phyloP scores from a whole-genome alignment of 805 yeast species.

The Candida tibetensis region DNA sequence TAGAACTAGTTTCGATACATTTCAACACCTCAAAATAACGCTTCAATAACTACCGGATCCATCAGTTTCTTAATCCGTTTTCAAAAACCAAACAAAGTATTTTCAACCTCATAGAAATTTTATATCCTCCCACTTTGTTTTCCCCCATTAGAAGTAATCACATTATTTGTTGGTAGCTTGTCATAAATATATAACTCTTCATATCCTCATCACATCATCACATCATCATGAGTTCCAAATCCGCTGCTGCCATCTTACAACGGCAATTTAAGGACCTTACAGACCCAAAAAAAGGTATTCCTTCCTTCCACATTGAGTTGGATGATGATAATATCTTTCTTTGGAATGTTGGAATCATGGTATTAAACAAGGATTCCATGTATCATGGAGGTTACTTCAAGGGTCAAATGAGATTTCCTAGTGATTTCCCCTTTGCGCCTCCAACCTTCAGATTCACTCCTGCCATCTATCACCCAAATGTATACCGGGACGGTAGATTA shows the following conservation, averaged over 20 bases:
- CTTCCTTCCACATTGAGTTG: slow-evolving; percentile 61
- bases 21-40: not conserved
- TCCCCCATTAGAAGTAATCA: too few species aligned
- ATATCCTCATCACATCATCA: too few species aligned
- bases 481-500: slow-evolving; percentile 86
- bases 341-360: slow-evolving; percentile 91
- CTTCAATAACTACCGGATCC: too few species aligned
- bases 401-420: slow-evolving; percentile 92
- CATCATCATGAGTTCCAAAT: slow-evolving; percentile 43
- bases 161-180: too few species aligned
- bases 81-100: too few species aligned
- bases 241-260: slow-evolving; percentile 81
- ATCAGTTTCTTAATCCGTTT: too few species aligned
- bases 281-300: slow-evolving; percentile 76
- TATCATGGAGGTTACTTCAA: slow-evolving; percentile 94
- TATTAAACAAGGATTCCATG: slow-evolving; percentile 80
- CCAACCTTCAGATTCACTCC: slow-evolving; percentile 92
- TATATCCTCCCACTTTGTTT: too few species aligned
- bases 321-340: slow-evolving; percentile 56
- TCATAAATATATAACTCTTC: too few species aligned
- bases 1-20: not conserved
- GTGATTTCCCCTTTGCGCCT: slow-evolving; percentile 88
- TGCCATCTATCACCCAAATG: slow-evolving; percentile 92
- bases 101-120: too few species aligned
- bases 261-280: slow-evolving; percentile 93